Conservation (phyloP, 2,329 filamentous ascomycete genomes). For the Aurifilum marmelostoma region DNA sequence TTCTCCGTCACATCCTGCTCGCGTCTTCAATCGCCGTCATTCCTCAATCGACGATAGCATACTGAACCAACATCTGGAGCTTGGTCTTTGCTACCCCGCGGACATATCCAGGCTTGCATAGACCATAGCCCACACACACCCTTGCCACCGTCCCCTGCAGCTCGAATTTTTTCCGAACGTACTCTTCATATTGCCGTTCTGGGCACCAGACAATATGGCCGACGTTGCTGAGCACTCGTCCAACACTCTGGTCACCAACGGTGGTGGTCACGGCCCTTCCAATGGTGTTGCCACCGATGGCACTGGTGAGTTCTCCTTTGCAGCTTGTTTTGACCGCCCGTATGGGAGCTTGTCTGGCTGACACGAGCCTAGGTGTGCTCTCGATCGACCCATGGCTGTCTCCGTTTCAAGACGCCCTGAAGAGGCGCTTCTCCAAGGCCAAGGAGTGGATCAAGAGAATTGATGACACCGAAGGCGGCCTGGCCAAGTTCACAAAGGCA, state of each 20-base stretch:
- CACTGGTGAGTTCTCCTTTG: constrained; percentile 62
- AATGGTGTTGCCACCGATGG: constrained; percentile 67
- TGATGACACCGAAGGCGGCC: constrained; percentile 79
- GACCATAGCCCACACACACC: not conserved
- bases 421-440: constrained; percentile 75
- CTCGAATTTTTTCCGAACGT: not conserved
- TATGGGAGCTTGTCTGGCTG: constrained; percentile 20
- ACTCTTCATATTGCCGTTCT: not conserved
- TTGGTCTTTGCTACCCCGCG: not conserved
- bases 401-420: constrained; percentile 79
- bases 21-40: not conserved
- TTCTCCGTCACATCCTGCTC: not conserved
- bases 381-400: constrained; percentile 87
- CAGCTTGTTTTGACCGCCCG: not conserved
- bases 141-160: constrained; percentile 8
- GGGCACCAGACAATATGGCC: constrained; percentile 38
- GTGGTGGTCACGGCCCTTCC: constrained; percentile 40
- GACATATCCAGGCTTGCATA: not conserved
- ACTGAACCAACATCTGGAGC: not conserved
- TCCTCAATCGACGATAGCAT: not conserved
- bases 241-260: constrained; percentile 47
- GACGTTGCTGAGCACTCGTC: constrained; percentile 45
- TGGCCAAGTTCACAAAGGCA: constrained; percentile 89
- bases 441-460: constrained; percentile 87
- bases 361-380: constrained; percentile 68